phyloP scores from a whole-genome alignment of 148 eudicot genomes.

The Euryodendron excelsum region DNA sequence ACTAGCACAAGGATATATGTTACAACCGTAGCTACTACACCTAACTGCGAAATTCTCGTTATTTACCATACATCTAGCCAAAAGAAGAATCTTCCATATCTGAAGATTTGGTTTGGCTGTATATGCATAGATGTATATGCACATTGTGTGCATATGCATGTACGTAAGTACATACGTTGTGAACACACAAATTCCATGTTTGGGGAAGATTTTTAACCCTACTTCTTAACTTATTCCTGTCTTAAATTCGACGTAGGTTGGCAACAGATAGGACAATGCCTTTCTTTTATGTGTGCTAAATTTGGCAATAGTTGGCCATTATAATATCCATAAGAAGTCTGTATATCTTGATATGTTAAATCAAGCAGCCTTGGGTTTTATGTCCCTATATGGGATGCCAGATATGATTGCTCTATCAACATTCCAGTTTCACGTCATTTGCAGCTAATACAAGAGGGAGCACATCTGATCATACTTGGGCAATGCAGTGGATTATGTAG shows the following conservation, averaged over 20 bases:
- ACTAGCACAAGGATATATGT: not conserved
- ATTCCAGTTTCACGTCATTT: not conserved
- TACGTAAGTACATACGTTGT: too few relatives aligned
- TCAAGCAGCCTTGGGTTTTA: not conserved
- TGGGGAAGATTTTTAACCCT: not conserved
- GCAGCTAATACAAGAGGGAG: not conserved
- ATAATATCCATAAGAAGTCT: not conserved
- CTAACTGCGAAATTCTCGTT: not conserved
- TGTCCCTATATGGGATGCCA: not conserved
- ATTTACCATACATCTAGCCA: not conserved
- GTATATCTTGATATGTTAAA: not conserved
- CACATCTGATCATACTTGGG: not conserved
- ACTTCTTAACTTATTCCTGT: not conserved
- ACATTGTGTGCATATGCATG: not conserved
- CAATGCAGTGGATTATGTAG: not conserved
- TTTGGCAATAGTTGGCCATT: not conserved
- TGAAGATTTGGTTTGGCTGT: not conserved
- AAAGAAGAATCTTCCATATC: not conserved
- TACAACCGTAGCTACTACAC: not conserved
- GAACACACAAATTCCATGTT: too few relatives aligned
- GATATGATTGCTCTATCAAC: not conserved
- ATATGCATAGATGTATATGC: not conserved
- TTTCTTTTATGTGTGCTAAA: not conserved
- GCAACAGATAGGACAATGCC: not conserved
- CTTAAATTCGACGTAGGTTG: not conserved